phyloP scores from a whole-genome alignment of 2,329 filamentous ascomycete species.

The Colletotrichum melonis region DNA sequence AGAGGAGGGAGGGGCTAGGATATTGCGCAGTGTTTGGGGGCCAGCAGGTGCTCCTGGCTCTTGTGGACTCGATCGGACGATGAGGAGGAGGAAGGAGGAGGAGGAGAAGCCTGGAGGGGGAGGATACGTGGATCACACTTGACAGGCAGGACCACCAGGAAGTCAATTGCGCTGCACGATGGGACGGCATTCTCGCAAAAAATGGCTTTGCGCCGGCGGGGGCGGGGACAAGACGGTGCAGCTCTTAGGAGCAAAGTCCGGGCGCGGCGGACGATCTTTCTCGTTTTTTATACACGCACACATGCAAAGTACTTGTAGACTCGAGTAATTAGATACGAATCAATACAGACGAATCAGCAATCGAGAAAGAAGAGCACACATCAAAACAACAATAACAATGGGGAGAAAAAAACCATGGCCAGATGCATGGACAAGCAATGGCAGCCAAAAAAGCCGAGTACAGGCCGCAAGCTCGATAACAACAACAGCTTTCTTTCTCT shows the following conservation, averaged over 20 bases:
- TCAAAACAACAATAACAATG: not conserved
- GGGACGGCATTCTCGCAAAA: not conserved
- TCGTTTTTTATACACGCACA: not conserved
- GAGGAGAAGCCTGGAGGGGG: conserved; percentile 9
- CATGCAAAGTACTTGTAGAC: not conserved
- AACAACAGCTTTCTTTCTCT: not conserved
- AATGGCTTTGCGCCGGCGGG: conserved; percentile 27
- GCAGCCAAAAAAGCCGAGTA: not conserved
- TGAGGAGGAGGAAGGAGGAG: not conserved
- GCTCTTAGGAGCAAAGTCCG: conserved; percentile 20
- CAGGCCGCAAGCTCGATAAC: not conserved
- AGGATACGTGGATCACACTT: conserved; percentile 5
- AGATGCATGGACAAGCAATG: not conserved
- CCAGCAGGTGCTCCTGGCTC: conserved; percentile 21
- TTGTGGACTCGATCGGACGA: not conserved
- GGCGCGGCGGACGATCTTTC: not conserved
- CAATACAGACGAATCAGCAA: not conserved
- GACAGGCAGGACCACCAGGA: conserved; percentile 21
- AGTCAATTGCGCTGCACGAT: conserved; percentile 20
- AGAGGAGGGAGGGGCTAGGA: conserved; percentile 3
- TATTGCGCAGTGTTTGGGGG: not conserved
- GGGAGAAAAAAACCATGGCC: not conserved
- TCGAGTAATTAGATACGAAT: not conserved
- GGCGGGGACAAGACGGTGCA: conserved; percentile 29
- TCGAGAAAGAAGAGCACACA: not conserved